phyloP scores from a whole-genome alignment of 2,329 filamentous ascomycete genomes.

The Sarocladiaceae sp. region DNA sequence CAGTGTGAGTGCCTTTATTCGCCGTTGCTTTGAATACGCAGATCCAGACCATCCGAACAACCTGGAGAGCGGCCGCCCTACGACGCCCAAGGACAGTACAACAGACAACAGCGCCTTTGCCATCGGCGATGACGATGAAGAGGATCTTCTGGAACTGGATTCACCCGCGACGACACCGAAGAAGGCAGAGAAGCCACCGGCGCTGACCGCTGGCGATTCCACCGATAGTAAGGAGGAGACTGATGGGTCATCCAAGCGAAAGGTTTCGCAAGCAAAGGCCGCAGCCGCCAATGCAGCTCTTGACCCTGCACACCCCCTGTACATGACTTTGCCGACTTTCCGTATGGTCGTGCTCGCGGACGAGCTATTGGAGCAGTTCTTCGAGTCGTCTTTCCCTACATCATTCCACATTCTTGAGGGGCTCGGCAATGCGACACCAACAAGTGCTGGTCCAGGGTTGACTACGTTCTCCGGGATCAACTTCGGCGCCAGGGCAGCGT shows the following conservation, averaged over 20 bases:
- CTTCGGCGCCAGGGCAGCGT: conserved; percentile 37
- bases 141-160: conserved; percentile 59
- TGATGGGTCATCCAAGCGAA: conserved; percentile 22
- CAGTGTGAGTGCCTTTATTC: conserved; percentile 92
- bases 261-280: conserved; percentile 60
- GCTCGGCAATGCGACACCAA: conserved; percentile 28
- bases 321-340: conserved; percentile 96
- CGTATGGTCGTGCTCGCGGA: conserved; percentile 97
- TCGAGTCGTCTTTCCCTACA: conserved; percentile 89
- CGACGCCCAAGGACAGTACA: conserved; percentile 22
- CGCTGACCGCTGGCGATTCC: conserved; percentile 31
- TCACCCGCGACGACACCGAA: conserved; percentile 38
- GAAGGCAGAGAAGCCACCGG: conserved; percentile 37
- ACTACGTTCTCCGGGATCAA: conserved; percentile 80
- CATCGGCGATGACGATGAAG: conserved; percentile 67
- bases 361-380: conserved; percentile 93
- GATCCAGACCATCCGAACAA: conserved; percentile 79
- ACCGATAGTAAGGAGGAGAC: conserved; percentile 12
- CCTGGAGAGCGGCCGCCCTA: conserved; percentile 29
- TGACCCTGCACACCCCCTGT: conserved; percentile 86
- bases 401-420: conserved; percentile 85
- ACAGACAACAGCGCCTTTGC: conserved; percentile 49
- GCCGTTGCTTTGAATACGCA: conserved; percentile 95
- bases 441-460: conserved; percentile 54
- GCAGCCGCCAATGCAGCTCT: conserved; percentile 84